phyloP scores from a whole-genome alignment of 1,284 basidiomycete genomes.

The Ganoderma sp. region DNA sequence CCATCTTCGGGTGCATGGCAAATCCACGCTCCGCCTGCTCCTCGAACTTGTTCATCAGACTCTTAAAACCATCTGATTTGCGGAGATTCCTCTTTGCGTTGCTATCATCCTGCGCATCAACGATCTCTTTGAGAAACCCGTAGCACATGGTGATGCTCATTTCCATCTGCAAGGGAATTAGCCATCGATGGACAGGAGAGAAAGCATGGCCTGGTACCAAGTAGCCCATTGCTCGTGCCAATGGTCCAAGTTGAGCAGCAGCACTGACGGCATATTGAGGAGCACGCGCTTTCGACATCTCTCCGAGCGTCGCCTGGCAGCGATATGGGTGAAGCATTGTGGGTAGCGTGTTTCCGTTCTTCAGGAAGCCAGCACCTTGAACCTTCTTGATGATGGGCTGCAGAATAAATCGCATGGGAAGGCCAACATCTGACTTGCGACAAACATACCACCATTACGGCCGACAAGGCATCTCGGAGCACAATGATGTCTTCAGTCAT shows the following conservation, averaged over 20 bases:
- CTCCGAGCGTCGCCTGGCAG: slow-evolving; percentile 47
- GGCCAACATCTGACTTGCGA: neutral
- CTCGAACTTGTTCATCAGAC: slow-evolving; percentile 70
- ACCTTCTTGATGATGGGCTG: slow-evolving; percentile 43
- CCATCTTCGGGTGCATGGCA: slow-evolving; percentile 91
- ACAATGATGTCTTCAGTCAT: slow-evolving; percentile 67
- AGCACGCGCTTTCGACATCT: slow-evolving; percentile 45
- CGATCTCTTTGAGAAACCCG: slow-evolving; percentile 57
- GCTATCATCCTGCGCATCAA: slow-evolving; percentile 40
- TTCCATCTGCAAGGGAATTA: slow-evolving; percentile 63
- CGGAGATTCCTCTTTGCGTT: slow-evolving; percentile 49
- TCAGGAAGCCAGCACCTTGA: slow-evolving; percentile 36
- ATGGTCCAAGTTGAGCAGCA: slow-evolving; percentile 24
- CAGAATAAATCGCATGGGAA: neutral
- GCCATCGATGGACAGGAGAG: neutral
- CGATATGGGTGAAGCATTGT: slow-evolving; percentile 62
- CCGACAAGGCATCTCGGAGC: slow-evolving; percentile 63
- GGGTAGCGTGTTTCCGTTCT: slow-evolving; percentile 44
- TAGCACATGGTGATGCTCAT: slow-evolving; percentile 84
- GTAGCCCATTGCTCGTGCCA: slow-evolving; percentile 32
- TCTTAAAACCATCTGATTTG: slow-evolving; percentile 64
- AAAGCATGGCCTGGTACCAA: slow-evolving; percentile 36
- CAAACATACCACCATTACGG: slow-evolving; percentile 74
- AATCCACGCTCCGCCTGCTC: slow-evolving; percentile 58
- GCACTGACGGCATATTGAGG: slow-evolving; percentile 28